Base-by-base conservation (phyloP, 768 basidiomycete genomes). In the Suillus spraguei region DNA sequence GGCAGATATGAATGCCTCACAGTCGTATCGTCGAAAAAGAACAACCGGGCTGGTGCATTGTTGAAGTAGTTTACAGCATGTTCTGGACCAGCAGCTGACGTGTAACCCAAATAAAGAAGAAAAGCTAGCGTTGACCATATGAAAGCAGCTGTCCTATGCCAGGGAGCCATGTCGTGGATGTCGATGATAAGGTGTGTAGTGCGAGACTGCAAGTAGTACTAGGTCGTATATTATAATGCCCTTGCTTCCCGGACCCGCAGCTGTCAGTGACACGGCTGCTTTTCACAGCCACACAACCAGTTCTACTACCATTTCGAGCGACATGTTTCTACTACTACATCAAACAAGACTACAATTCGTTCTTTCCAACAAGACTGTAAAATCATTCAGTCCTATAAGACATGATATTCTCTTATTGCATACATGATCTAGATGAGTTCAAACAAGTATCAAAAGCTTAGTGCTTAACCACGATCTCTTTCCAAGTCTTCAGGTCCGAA, bases 11-110 rank as follows among this genome's bases (percentile, higher is more conserved):
- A 32, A 80, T 58, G 39, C 16, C 90, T 68, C 68, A 96, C 96
- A 36, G 89, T 76, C 8, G 93, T 89, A 77, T 97, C 97, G 66
- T 98, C 92, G 77, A 99, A 97, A 82, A 95, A 98, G 79, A 91
- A 92, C 60, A 97, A 72, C 68, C 84, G 82, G 14, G 84, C 84
- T 10, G 95, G 94, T 41, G 92, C 78, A 73, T 91, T 91, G 55
- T 84, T 70, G 74, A 97, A 92, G 62, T 80, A 77, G 39, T 77
- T 82, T 60, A 88, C 68, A 7, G 76, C 65, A 66, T 82, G 77
- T 63, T 82, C 72, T 68, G 87, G 88, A 33, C 82, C 71, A 70
- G 82, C 82, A 2, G 83, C 80, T 6, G 63, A 64, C 44, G 67
- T 56, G 42, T 67, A 68, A 60, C 66, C 67, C 38, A 68, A 63